phyloP scores from a whole-genome alignment of 108 stramenopile genomes.

The Fragilaria crotonensis region DNA sequence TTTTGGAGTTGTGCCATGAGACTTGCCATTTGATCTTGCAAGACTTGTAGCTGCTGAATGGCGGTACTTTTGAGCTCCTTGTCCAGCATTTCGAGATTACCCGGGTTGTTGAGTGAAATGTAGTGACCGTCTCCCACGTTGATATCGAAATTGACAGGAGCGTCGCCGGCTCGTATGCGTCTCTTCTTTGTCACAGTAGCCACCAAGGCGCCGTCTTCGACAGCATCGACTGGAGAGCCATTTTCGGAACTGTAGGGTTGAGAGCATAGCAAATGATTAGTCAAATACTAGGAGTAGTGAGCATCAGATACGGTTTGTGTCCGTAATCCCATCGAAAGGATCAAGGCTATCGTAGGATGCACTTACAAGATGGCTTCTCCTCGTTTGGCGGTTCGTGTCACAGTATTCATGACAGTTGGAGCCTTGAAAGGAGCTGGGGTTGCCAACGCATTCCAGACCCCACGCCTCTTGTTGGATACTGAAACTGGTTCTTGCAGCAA shows the following conservation, averaged over 20 bases:
- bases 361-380: slow-evolving; percentile 59
- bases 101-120: slow-evolving; percentile 54
- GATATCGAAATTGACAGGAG: slow-evolving; percentile 45
- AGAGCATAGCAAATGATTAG: not conserved
- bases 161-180: slow-evolving; percentile 17
- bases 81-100: slow-evolving; percentile 44
- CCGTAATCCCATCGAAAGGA: slow-evolving; percentile 5
- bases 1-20: slow-evolving; percentile 56
- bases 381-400: slow-evolving; percentile 47
- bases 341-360: too few species aligned
- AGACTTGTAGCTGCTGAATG: slow-evolving; percentile 47
- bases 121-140: slow-evolving; percentile 58
- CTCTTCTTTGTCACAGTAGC: slow-evolving; percentile 66
- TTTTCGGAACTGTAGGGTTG: slow-evolving; percentile 38
- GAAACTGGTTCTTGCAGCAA: slow-evolving; percentile 27
- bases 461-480: slow-evolving; percentile 6
- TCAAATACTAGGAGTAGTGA: not conserved
- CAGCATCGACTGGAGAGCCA: slow-evolving; percentile 58
- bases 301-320: not conserved
- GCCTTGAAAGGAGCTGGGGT: slow-evolving; percentile 18
- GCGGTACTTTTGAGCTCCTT: slow-evolving; percentile 50
- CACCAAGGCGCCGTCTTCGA: slow-evolving; percentile 54
- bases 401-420: slow-evolving; percentile 9
- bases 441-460: slow-evolving; percentile 24
- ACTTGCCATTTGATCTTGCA: slow-evolving; percentile 72